Conservation (phyloP, 345 rosid genomes). For the Eucalyptus fibrosa region DNA sequence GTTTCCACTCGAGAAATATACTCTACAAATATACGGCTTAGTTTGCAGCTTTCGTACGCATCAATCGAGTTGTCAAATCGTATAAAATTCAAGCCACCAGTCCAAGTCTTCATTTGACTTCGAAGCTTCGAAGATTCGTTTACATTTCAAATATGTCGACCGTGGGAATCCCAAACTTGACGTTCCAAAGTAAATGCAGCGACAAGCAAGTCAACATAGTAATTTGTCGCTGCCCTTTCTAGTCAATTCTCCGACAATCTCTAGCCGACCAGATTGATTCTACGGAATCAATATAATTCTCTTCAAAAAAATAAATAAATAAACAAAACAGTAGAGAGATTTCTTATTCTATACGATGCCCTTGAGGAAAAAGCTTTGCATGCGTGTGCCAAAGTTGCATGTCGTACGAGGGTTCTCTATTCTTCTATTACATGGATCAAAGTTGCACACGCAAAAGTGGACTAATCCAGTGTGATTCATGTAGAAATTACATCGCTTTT, state of each 20-base stretch:
- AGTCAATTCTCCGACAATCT: background rate
- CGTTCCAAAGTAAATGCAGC: background rate
- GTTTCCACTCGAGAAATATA: background rate
- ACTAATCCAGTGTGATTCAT: background rate
- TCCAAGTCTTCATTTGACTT: background rate
- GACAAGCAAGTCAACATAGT: background rate
- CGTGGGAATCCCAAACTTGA: background rate
- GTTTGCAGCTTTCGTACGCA: background rate
- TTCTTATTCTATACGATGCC: background rate
- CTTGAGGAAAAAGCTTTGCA: background rate
- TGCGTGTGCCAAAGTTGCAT: background rate
- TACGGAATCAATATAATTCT: background rate
- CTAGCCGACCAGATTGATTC: background rate
- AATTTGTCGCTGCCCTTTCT: background rate
- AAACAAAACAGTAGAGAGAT: background rate
- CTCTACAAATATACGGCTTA: background rate
- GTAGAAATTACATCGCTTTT: background rate
- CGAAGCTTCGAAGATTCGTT: background rate
- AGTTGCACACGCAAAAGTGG: background rate
- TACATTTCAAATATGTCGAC: background rate
- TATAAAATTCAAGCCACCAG: background rate
- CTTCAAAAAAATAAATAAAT: background rate
- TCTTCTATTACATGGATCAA: background rate
- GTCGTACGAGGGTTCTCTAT: background rate
- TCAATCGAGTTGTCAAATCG: background rate